Evolutionary conservation across 2,329 filamentous ascomycete species (phyloP), one percentile per base, ranked within the genome.

Genomic region (Fusarium sp.): DNA sequence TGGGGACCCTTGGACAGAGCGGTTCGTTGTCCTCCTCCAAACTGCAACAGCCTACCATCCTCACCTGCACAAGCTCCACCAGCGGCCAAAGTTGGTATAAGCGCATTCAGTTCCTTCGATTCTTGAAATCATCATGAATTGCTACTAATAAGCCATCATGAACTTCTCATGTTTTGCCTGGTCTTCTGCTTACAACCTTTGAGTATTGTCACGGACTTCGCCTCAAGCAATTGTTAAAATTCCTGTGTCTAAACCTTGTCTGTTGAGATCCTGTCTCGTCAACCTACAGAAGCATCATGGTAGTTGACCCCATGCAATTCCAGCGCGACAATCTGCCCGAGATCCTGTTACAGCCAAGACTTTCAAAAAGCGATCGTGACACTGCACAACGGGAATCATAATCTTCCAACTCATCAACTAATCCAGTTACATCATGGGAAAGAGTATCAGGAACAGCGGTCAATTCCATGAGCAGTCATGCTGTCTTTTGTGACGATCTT

Each of bases 331-430:
- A 46, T 55, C 55, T 71, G 55, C 22, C 68, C 64, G 52, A 66
- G 60, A 69, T 64, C 67, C 31, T 71, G 68, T 68, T 46, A 69
- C 68, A 65, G 63, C 68, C 68, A 71, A 71, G 68, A 65, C 68
- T 68, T 45, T 64, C 68, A 69, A 38, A 69, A 53, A 70, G 54
- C 63, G 58, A 71, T 71, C 67, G 51, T 61, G 67, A 64, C 58
- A 42, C 36, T 64, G 46, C 54, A 51, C 65, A 64, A 59, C 48
- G 24, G 20, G 36, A 60, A 36, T 68, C 63, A 53, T 57, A 51
- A 53, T 48, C 49, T 31, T 68, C 64, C 59, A 68, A 39, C 49
- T 51, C 64, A 49, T 53, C 59, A 65, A 31, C 43, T 34, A 28
- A 22, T 39, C 38, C 38, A 49, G 54, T 66, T 65, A 61, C 65